Base-by-base conservation (phyloP, 176 grass and related monocot genomes). In the Olyra latifolia region DNA sequence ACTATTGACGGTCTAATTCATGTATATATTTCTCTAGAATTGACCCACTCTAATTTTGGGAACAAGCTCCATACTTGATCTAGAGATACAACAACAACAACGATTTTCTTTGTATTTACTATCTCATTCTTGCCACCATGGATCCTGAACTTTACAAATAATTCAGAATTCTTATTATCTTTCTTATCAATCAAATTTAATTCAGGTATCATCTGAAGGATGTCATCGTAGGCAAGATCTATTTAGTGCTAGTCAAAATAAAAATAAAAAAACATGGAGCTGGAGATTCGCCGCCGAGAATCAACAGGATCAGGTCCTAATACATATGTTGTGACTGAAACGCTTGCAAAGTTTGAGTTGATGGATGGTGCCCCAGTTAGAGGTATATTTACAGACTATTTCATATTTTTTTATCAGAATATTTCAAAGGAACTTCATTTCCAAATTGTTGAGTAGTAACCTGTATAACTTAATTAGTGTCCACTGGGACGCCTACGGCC, bases 311-410 rank as follows among this genome's bases (percentile, higher is more conserved):
- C 97, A 62, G 97, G 97, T 47, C 89, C 97, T 42, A 91, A 93
- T 73, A 99, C 97, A 73, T 99, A 95, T 93, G 93, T 99, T 79
- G 97, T 95, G 65, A 99, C 97, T 53, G 97, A 99, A 71, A 99
- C 97, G n/a, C 93, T 99, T 77, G 97, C 97, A 42, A 99, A 99
- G 59, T 99, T 93, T 88, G 97, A 99, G 83, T 69, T 99, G 76
- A 99, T 99, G 97, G 97, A 99, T 82, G 97, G 97, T 77, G 93
- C 97, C 81, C 97, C 97, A 81, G 97, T 95, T 25, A 89, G 95
- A 98, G 95, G 95, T 98, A 97, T 27, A 39, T 32, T n/a, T 17
- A 42, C 14, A 62, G 13, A 65, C 24, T 30, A 43, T 76, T 55
- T 8, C 8, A 10, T 3, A 42, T 4, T 35, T 16, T 12, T 50